phyloP scores from a whole-genome alignment of 1,139 yeast species.

The Candida tropicalis region DNA sequence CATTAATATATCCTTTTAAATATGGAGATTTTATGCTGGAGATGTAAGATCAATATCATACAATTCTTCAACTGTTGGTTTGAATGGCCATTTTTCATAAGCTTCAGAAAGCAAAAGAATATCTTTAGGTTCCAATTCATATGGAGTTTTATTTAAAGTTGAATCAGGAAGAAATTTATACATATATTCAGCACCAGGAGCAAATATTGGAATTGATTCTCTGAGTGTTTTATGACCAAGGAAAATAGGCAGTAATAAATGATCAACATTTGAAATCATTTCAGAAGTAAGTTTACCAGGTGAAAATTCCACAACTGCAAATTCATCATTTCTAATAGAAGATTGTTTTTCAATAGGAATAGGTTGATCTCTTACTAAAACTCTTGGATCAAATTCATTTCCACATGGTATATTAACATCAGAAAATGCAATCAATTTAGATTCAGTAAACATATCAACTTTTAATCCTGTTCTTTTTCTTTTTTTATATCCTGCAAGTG shows the following conservation, averaged over 20 bases:
- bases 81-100: slow-evolving; percentile 83
- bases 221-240: slow-evolving; percentile 23
- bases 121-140: slow-evolving; percentile 57
- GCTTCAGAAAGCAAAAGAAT: slow-evolving; percentile 49
- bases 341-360: slow-evolving; percentile 26
- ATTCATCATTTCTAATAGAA: slow-evolving; percentile 26
- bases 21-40: too few species aligned
- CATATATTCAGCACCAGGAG: slow-evolving; percentile 83
- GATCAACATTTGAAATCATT: slow-evolving; percentile 67
- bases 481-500: slow-evolving; percentile 45
- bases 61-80: slow-evolving; percentile 47
- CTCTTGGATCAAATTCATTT: slow-evolving; percentile 38
- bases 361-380: slow-evolving; percentile 43
- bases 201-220: slow-evolving; percentile 57
- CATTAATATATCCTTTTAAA: too few species aligned
- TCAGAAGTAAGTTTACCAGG: slow-evolving; percentile 59
- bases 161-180: slow-evolving; percentile 30
- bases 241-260: slow-evolving; percentile 50
- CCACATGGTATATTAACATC: slow-evolving; percentile 30
- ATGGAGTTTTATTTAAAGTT: slow-evolving; percentile 47
- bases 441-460: slow-evolving; percentile 59
- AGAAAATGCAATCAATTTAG: slow-evolving; percentile 52
- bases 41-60: slow-evolving; percentile 15
- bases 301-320: slow-evolving; percentile 58
- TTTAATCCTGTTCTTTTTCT: slow-evolving; percentile 64